Base-by-base conservation (phyloP, 805 yeast genomes). In the Cyberlindnera maritima region DNA sequence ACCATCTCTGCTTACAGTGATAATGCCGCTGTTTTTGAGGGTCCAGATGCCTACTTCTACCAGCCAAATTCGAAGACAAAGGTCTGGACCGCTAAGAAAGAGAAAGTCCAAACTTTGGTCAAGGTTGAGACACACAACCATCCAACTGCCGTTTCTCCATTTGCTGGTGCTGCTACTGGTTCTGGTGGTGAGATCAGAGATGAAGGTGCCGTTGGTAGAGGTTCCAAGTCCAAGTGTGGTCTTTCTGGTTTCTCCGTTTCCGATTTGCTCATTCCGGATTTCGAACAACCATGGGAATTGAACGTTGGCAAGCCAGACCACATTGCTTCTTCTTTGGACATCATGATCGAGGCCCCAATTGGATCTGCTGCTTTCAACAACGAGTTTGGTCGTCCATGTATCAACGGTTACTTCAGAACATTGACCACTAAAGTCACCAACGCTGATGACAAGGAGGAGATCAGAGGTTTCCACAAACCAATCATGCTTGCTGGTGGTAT, bases 171-270 rank as follows among this genome's bases (percentile, higher is more conserved):
- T 28, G 96, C 99, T 36, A 94, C 99, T 13, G 99, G 99, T 54
- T 91, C 98, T 11, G 99, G 99, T 67, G 99, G 99, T 74, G 99
- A 94, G 71, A 94, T 94, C 62, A 88, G 99, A 77, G 99, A 94
- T 69, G 99, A 94, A 72, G 99, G 97, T 71, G 99, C 99, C 26
- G 96, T 94, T 21, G 99, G 99, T 54, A 82, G 97, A 67, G 99
- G 99, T 39, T 92, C 98, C 21, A 89, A 89, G 68, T 81, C 98
- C 37, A 92, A 94, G 70, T 96, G 97, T 63, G 99, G 99, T 46
- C 75, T 94, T 52, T 76, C 96, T 36, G 99, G 99, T 9, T 94
- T 83, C 68, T 79, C 95, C 11, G 97, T 90, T 19, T 84, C 96
- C 34, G 98, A 94, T 68, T 76, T 94, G 66, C 75, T 80, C 54